phyloP scores from a whole-genome alignment of 768 basidiomycete species.

The Hericium erinaceus region DNA sequence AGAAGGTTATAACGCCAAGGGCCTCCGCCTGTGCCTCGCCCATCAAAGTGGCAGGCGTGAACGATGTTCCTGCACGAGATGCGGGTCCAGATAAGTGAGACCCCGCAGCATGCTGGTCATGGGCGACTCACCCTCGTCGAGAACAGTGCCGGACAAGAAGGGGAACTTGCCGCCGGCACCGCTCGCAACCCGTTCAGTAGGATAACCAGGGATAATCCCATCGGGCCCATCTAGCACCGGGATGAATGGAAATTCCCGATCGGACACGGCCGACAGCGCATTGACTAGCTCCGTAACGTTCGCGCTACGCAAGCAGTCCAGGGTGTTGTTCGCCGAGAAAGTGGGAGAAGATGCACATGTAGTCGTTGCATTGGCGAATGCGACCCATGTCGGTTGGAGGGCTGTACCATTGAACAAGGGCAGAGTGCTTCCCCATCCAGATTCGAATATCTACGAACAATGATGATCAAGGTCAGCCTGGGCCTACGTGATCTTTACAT shows the following conservation, averaged over 20 bases:
- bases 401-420: constrained; percentile 22
- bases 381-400: constrained; percentile 28
- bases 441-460: constrained; percentile 32
- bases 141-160: constrained; percentile 35
- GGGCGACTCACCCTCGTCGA: constrained; percentile 33
- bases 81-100: too few relatives aligned
- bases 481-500: too few relatives aligned
- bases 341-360: constrained; percentile 23
- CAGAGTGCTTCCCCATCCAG: constrained; percentile 26
- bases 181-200: constrained; percentile 24
- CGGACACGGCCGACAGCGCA: constrained; percentile 14
- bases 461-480: background rate
- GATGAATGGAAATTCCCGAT: constrained; percentile 25
- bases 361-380: constrained; percentile 28
- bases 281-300: constrained; percentile 10
- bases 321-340: constrained; percentile 20
- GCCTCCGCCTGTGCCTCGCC: too few relatives aligned
- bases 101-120: background rate
- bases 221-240: constrained; percentile 34
- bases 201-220: constrained; percentile 30
- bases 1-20: too few relatives aligned
- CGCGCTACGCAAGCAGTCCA: constrained; percentile 23
- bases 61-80: constrained; percentile 24
- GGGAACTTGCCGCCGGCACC: constrained; percentile 30
- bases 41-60: constrained; percentile 16